A percentile compares a stretch with the other conserved stretches of the same genome.
Conservation (phyloP, 306 rosid genomes). For the Begonia loranthoides region DNA sequence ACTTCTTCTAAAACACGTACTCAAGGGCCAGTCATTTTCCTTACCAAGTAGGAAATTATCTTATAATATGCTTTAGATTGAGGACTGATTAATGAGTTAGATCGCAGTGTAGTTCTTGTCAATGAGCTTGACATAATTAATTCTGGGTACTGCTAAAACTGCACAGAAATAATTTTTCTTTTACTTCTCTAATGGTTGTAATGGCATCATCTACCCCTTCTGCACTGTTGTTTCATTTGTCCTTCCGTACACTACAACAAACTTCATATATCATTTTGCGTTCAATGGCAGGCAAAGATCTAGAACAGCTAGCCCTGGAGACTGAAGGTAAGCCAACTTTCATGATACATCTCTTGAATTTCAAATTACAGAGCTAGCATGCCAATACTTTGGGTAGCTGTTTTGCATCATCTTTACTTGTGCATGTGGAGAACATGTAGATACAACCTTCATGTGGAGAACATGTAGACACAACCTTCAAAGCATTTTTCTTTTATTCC, state of each 20-base stretch:
- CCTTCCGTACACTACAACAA: too few relatives aligned
- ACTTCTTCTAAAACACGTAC: conserved; percentile 60
- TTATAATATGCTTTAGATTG: not conserved
- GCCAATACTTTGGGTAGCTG: not conserved
- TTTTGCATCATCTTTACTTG: not conserved
- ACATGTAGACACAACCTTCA: too few relatives aligned
- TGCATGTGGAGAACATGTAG: not conserved
- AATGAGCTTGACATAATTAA: not conserved
- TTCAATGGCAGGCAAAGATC: conserved; percentile 50
- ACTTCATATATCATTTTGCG: conserved; percentile 5
- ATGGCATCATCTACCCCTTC: too few relatives aligned
- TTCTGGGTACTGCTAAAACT: too few relatives aligned
- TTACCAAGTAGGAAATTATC: conserved; percentile 61
- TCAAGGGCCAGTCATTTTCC: conserved; percentile 91
- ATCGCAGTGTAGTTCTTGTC: too few relatives aligned
- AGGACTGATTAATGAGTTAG: too few relatives aligned
- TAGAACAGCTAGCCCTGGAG: conserved; percentile 67
- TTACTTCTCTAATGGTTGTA: too few relatives aligned
- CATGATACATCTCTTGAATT: conserved; percentile 1
- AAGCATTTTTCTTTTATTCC: too few relatives aligned
- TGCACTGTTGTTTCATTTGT: too few relatives aligned
- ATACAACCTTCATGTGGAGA: too few relatives aligned
- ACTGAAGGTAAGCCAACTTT: conserved; percentile 49
- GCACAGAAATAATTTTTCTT: too few relatives aligned
- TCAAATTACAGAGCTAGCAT: not conserved